Conservation (phyloP, 495 filamentous ascomycete genomes). For the Lineolata rhizophorae region DNA sequence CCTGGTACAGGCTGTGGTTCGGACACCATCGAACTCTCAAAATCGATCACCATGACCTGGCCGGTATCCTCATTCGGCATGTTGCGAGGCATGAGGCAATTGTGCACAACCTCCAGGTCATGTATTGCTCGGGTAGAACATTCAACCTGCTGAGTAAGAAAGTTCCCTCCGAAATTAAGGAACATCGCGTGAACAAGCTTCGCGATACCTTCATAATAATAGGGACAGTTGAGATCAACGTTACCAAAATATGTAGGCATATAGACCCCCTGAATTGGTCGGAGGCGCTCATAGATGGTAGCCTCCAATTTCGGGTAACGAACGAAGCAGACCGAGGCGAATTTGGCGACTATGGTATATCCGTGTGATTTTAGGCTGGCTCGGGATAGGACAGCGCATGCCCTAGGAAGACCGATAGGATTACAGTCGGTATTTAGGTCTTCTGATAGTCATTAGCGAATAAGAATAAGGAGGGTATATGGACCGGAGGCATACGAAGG, state of each 20-base stretch:
- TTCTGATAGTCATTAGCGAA: slow-evolving; percentile 6
- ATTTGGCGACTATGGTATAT: slow-evolving; percentile 29
- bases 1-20: slow-evolving; percentile 7
- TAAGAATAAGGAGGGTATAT: slow-evolving; percentile 7
- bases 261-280: slow-evolving; percentile 15
- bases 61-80: slow-evolving; percentile 9
- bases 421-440: slow-evolving; percentile 16
- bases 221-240: slow-evolving; percentile 14
- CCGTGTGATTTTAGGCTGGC: slow-evolving; percentile 23
- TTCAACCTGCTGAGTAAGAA: slow-evolving; percentile 2
- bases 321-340: slow-evolving; percentile 14
- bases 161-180: slow-evolving; percentile 16
- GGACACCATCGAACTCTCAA: slow-evolving; percentile 9
- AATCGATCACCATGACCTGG: slow-evolving; percentile 13
- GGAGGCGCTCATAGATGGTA: slow-evolving; percentile 17
- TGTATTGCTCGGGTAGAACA: slow-evolving; percentile 7
- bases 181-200: slow-evolving; percentile 17
- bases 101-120: slow-evolving; percentile 7
- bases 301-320: slow-evolving; percentile 13
- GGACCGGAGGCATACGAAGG: slow-evolving; percentile 7
- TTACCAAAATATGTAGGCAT: slow-evolving; percentile 18
- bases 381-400: slow-evolving; percentile 9
- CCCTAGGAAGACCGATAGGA: slow-evolving; percentile 20
- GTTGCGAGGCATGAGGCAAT: slow-evolving; percentile 8
- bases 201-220: slow-evolving; percentile 18